Evolutionary conservation across 2,329 filamentous ascomycete species (phyloP).

Genomic region (Diplodia seriata): DNA sequence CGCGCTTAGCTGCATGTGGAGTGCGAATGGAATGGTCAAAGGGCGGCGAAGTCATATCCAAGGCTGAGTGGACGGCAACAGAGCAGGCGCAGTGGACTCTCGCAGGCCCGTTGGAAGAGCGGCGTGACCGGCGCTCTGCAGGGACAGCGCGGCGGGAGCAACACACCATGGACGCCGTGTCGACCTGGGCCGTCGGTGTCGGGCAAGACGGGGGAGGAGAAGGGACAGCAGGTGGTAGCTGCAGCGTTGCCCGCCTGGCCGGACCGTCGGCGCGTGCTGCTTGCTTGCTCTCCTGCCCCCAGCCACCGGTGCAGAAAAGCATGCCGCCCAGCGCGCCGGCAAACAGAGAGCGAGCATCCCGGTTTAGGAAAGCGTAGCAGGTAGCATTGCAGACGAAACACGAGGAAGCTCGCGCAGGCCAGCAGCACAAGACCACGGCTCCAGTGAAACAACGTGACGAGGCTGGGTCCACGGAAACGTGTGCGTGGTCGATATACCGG

Average conservation of each 20-base stretch:
- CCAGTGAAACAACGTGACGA: neutral
- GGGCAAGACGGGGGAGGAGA: neutral
- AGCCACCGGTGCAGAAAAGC: constrained; percentile 14
- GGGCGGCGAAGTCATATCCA: neutral
- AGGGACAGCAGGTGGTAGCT: neutral
- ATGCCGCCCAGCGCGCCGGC: neutral
- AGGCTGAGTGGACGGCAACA: neutral
- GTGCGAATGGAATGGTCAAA: neutral
- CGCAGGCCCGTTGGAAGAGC: neutral
- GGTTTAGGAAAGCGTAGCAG: neutral
- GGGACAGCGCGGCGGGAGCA: constrained; percentile 11
- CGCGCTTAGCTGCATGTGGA: neutral
- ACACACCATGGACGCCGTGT: neutral
- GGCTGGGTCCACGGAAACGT: neutral
- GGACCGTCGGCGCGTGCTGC: neutral
- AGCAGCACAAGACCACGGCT: neutral
- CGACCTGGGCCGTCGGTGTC: neutral
- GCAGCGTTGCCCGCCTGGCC: neutral
- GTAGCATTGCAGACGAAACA: constrained; percentile 30
- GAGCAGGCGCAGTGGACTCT: neutral
- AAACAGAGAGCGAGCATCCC: neutral
- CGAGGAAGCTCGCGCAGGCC: neutral
- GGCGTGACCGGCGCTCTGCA: neutral
- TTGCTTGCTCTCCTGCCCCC: neutral
- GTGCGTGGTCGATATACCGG: neutral